Evolutionary conservation across 179 eudicot species (phyloP), one percentile per base, ranked within the genome.

Genomic region (Spinacia oleracea): DNA sequence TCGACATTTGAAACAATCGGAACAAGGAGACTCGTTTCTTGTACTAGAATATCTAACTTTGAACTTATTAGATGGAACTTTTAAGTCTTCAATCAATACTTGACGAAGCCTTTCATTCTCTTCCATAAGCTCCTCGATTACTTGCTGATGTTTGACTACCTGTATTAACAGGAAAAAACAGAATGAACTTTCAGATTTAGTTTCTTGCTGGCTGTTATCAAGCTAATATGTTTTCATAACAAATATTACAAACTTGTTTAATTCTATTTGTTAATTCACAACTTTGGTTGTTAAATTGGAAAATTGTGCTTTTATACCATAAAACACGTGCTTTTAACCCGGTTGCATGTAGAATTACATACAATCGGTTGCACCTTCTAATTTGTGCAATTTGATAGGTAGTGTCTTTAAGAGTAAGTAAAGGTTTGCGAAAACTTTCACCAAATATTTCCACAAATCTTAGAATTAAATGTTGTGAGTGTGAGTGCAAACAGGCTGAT

Each of bases 81-180:
- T 96, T 16, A 93, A 89, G 76, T 93, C 99, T 83, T 93, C 91
- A 58, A 90, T 89, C 72, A 96, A 75, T 83, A 93, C 79, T 64
- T 82, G 84, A 25, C 85, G 97, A 79, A 96, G 97, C 85, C 82
- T 91, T 84, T 94, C 98, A 66, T 94, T 96, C 83, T 96, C 99
- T 78, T 90, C 84, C 80, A 89, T 82, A 59, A 96, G 88, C 81
- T 96, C 94, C 63, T 96, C 98, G 20, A 96, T 92, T 63, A 87
- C 84, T 79, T 88, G 85, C 80, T 96, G 94, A 85, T 93, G 99
- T 81, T 90, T 96, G 78, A 96, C 74, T 62, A 96, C 93, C 99
- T 96, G 84, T n/a, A n/a, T 63, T 66, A 32, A n/a, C 23, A 81
- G 51, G 60, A 10, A 11, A 46, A 42, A 67, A 51, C 5, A 12